These are phyloP conservation scores for Leucocoprinus leucothites DNA, from an alignment of 768 basidiomycete species.

Conservation along the genomic window DNA sequence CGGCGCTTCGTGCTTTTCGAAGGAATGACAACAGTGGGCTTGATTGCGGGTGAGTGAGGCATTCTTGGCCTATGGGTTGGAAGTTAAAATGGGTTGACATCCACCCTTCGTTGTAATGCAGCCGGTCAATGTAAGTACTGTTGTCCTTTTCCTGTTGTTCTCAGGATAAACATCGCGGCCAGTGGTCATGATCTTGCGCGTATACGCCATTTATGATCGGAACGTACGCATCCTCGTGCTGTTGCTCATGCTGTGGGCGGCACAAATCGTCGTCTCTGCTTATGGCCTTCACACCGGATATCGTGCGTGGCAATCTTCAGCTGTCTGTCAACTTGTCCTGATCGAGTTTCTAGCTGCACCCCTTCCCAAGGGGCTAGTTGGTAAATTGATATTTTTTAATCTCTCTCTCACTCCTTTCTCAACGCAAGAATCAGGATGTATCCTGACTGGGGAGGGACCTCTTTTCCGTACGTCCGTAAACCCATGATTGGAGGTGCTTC, in stretches of 20 bases:
- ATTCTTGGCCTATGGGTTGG: too few species aligned
- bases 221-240: constrained; percentile 16
- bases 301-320: constrained; percentile 16
- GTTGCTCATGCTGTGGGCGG: constrained; percentile 21
- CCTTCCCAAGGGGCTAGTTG: constrained; percentile 21
- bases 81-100: too few species aligned
- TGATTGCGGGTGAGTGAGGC: constrained; percentile 17
- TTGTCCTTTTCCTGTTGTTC: not conserved
- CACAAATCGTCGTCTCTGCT: constrained; percentile 23
- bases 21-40: constrained; percentile 22
- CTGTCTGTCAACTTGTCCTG: not conserved
- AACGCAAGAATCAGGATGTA: constrained; percentile 20
- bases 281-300: constrained; percentile 22
- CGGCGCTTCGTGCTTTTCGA: constrained; percentile 26
- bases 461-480: constrained; percentile 21
- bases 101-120: not conserved
- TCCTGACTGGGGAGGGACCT: constrained; percentile 19
- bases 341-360: constrained; percentile 17
- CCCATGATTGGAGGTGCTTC: too few species aligned
- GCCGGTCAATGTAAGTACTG: constrained; percentile 14
- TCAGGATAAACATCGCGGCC: not conserved
- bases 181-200: constrained; percentile 31
- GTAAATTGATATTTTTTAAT: constrained; percentile 10
- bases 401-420: not conserved
- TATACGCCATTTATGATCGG: constrained; percentile 27